Percentiles rank a stretch among this genome's conserved stretches.
phyloP scores from a whole-genome alignment of 257 asterid genomes.

The Rubia yunnanensis region DNA sequence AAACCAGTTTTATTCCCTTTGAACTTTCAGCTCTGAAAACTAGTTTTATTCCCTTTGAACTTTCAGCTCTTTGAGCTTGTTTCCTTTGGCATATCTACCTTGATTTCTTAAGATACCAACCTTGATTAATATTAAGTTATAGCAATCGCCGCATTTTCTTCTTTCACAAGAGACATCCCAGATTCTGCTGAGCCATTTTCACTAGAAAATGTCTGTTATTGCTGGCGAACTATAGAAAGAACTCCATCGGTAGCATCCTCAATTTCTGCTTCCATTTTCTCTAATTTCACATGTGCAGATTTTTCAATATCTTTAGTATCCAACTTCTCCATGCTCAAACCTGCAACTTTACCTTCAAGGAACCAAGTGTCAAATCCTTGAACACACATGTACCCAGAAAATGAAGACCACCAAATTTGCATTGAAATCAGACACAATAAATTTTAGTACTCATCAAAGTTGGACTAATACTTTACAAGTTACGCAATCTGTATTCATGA shows the following conservation, averaged over 20 bases:
- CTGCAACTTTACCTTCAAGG: constrained; percentile 95
- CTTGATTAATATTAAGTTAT: constrained; percentile 70
- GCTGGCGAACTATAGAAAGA: constrained; percentile 21
- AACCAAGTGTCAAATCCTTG: constrained; percentile 99
- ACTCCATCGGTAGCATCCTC: constrained; percentile 39
- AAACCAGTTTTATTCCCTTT: no score
- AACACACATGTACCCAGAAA: constrained; percentile 94
- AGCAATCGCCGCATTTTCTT: constrained; percentile 36
- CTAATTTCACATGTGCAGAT: constrained; percentile 47
- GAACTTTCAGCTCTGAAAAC: no score
- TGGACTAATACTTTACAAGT: not conserved
- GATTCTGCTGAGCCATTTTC: constrained; percentile 28
- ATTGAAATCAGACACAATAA: constrained; percentile 10
- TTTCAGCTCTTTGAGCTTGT: no score
- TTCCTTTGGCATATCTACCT: no score
- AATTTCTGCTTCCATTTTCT: constrained; percentile 51
- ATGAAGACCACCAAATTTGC: constrained; percentile 60
- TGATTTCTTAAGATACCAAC: no score
- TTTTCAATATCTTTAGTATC: constrained; percentile 53
- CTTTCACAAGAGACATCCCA: constrained; percentile 29
- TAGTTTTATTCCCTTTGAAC: no score
- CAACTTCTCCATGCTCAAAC: constrained; percentile 58
- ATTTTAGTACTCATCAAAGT: not conserved
- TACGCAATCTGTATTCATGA: not conserved
- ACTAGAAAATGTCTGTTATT: constrained; percentile 28